Evolutionary conservation across 352 stramenopile genomes (phyloP).

Genomic region (Pythium grandisporangium): DNA sequence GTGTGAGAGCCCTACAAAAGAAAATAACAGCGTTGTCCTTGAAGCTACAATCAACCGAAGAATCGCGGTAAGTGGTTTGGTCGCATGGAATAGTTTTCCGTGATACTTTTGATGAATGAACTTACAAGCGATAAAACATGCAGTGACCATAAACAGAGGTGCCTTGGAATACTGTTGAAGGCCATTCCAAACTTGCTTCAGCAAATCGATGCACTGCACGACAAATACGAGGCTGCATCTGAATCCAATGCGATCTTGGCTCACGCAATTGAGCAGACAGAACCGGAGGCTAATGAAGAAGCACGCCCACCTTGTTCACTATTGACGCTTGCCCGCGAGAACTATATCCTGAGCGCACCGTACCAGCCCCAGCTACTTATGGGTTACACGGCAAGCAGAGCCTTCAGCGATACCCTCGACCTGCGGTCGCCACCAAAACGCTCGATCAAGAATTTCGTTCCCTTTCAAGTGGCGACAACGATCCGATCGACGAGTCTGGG

Average conservation of each 20-base stretch:
- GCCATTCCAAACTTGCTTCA: slow-evolving; percentile 32
- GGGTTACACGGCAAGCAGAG: slow-evolving; percentile 23
- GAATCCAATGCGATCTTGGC: slow-evolving; percentile 49
- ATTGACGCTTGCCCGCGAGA: slow-evolving; percentile 29
- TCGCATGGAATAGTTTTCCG: no score
- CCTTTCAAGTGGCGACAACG: slow-evolving; percentile 20
- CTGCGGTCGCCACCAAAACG: slow-evolving; percentile 1
- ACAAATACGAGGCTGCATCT: slow-evolving; percentile 23
- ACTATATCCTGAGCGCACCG: slow-evolving; percentile 30
- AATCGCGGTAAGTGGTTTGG: slow-evolving; percentile 15
- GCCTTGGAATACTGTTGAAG: slow-evolving; percentile 30
- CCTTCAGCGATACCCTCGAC: slow-evolving; percentile 17
- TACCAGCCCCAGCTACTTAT: slow-evolving; percentile 38
- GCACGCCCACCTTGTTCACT: neutral
- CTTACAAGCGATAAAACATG: no score
- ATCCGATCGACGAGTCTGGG: slow-evolving; percentile 1
- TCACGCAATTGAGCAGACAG: slow-evolving; percentile 26
- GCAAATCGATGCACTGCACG: slow-evolving; percentile 35
- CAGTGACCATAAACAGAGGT: slow-evolving; percentile 35
- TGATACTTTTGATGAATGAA: no score
- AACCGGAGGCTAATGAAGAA: slow-evolving; percentile 1
- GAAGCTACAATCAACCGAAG: slow-evolving; percentile 24
- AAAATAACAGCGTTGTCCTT: no score
- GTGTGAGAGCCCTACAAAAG: no score
- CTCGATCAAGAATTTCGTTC: slow-evolving; percentile 19